Percentiles rank a stretch among this genome's conserved stretches.
These are phyloP conservation scores for Chrysosporium keratinophilum DNA, from an alignment of 2,329 filamentous ascomycete species.

Conservation along the genomic window DNA sequence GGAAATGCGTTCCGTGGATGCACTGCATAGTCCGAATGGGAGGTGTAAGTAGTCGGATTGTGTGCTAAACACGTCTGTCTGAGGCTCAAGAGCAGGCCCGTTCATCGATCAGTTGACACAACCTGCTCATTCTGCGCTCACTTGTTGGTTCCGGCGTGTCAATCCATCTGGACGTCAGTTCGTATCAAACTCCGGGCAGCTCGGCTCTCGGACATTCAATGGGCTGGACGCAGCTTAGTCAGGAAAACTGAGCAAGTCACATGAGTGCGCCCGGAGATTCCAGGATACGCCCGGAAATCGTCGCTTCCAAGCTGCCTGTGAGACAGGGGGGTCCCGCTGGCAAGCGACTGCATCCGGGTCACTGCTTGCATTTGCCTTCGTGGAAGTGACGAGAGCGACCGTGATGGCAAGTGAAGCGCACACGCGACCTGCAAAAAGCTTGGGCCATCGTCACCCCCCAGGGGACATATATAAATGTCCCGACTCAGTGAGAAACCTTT, in stretches of 20 bases:
- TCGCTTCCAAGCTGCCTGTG: constrained; percentile 9
- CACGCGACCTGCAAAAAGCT: too few species aligned
- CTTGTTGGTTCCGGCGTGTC: too few species aligned
- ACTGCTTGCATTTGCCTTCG: not conserved
- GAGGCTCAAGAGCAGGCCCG: too few species aligned
- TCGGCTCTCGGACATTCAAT: not conserved
- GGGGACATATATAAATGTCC: not conserved
- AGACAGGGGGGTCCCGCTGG: constrained; percentile 3
- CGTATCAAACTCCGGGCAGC: too few species aligned
- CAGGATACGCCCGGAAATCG: constrained; percentile 13
- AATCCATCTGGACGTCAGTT: too few species aligned
- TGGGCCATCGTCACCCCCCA: not conserved
- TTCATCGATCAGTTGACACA: too few species aligned
- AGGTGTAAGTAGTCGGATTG: too few species aligned
- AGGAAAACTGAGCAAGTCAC: constrained; percentile 5
- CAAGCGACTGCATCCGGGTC: constrained; percentile 9
- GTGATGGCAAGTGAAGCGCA: too few species aligned
- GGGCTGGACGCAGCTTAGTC: constrained; percentile 1
- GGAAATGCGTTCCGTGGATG: not conserved
- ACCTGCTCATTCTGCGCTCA: too few species aligned
- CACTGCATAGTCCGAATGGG: not conserved
- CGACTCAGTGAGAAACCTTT: not conserved
- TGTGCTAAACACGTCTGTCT: too few species aligned
- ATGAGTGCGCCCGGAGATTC: constrained; percentile 6
- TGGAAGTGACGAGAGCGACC: too few species aligned